Base-by-base conservation (phyloP, 371 early-diverging fungal species). In the Mucor plumbeus region DNA sequence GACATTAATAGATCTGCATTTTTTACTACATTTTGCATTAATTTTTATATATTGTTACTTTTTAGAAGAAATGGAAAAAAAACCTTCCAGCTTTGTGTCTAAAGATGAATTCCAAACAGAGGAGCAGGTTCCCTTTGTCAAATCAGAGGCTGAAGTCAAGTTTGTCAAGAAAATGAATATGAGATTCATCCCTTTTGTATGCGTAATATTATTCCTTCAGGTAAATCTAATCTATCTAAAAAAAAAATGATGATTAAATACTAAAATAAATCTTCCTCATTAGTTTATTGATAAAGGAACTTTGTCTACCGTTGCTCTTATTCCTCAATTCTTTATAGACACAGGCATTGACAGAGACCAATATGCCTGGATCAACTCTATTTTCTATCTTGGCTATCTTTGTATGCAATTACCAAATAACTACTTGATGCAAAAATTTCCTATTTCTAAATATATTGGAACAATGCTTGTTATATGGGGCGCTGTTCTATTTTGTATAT, bases 331-430 rank as follows among this genome's bases (percentile, higher is more conserved):
- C 36, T 71, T 70, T 40, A 11, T 36, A 40, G 78, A 79, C 34
- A 64, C 75, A 10, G 31, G 61, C 7, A 54, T 82, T 13, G 11
- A 40, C 3, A 71, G 77, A 21, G 67, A 57, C 39, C 63, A 82
- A 47, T 79, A 74, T 56, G 74, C 73, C 41, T 67, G 77, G 39
- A 43, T 77, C 2, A 74, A 73, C 3, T 79, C 82, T n/a, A 63
- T 68, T 1, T 68, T 68, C 19, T 63, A 68, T 19, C 39, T 70
- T 7, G 70, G 70, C 0, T 70, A 47, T 10, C 65, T 70, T 14
- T 54, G 55, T 35, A 70, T 70, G 70, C 66, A 76, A 59, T 31
- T 63, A 8, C 68, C 73, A 21, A 81, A 79, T 60, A 71, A 60
- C 21, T 60, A 53, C 21, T 40, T 70, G 41, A 63, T 73, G 55